Base-by-base conservation (phyloP, 2,329 filamentous ascomycete species). In the Gnomoniopsis sp. region DNA sequence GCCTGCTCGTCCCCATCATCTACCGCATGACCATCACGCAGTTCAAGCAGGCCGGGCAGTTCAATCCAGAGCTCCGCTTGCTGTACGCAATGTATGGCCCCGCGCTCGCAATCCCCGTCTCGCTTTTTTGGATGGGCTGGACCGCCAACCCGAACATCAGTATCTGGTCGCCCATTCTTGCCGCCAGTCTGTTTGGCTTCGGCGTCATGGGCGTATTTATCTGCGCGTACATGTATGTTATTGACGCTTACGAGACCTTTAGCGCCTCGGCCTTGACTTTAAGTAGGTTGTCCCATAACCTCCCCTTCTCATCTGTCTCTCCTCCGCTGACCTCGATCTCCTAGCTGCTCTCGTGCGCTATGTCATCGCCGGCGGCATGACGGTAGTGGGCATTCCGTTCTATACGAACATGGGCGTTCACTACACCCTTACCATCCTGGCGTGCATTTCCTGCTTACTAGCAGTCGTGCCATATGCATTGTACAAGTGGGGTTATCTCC, bases 111-210 rank as follows among this genome's bases (percentile, higher is more conserved):
- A 70, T 81, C 3, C 77, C 79, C 0, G 66, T 80, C 12, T 74
- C 72, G 0, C 71, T 82, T 1, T 81, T 81, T 63, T 81, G 78
- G 78, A 71, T 82, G 21, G 79, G 76, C 6, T 82, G 79, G 79
- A 75, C 76, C 1, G 72, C 74, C 3, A 72, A 75, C 34, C 61
- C 71, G 0, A 63, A 55, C 19, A 73, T 79, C 26, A 76, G 75
- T 22, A 74, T 76, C 62, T 80, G 79, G 71, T 77, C 75, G 0
- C 71, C 73, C 6, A 73, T 80, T 3, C 66, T 78, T 0, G 78
- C 76, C 0, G 69, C 73, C 0, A 67, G 68, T 0, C 58, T 79
- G 0, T 79, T 81, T 26, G 78, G 79, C 1, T 79, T 75, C 47
- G 75, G 74, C 2, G 72, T 80, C 63, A 76, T 75, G 47, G 72